Conservation (phyloP, 441 rosid genomes). For the Capsella rubella region DNA sequence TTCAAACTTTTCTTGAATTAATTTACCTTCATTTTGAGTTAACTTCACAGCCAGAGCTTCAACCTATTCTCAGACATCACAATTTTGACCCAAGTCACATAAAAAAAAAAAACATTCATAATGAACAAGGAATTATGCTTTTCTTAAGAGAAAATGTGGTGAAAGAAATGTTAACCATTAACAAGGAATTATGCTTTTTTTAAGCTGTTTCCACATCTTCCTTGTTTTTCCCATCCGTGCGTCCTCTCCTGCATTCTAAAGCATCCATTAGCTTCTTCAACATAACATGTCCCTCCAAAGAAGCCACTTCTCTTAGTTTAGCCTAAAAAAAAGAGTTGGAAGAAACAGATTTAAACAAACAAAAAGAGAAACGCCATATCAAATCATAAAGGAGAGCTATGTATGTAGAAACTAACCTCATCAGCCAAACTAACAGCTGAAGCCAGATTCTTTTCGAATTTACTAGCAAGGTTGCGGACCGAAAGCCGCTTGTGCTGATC, state of each 20-base stretch:
- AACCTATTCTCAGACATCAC: conserved; percentile 50
- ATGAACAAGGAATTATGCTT: background rate
- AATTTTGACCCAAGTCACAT: background rate
- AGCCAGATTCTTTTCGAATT: conserved; percentile 92
- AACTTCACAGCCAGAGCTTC: conserved; percentile 83
- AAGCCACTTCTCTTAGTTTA: conserved; percentile 85
- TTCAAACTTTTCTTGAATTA: conserved; percentile 86
- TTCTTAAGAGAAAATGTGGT: no score
- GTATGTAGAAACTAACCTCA: conserved; percentile 57
- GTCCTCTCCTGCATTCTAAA: conserved; percentile 89
- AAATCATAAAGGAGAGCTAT: background rate
- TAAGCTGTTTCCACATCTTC: conserved; percentile 90
- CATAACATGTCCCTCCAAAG: conserved; percentile 97
- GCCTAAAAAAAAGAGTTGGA: conserved; percentile 54
- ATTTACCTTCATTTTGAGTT: conserved; percentile 88
- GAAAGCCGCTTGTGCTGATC: conserved; percentile 97
- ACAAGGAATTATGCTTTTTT: conserved; percentile 48
- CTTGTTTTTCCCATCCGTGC: conserved; percentile 82
- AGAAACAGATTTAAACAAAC: background rate
- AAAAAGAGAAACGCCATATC: background rate
- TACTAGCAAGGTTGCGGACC: conserved; percentile 93
- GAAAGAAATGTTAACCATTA: conserved; percentile 61
- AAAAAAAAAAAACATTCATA: conserved; percentile 9
- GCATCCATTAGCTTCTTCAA: conserved; percentile 98
- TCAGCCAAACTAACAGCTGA: conserved; percentile 83